Evolutionary conservation across 1,139 yeast genomes (phyloP), one percentile per base, ranked within the genome.

Genomic region (Sugiyamaella grinbergsii): DNA sequence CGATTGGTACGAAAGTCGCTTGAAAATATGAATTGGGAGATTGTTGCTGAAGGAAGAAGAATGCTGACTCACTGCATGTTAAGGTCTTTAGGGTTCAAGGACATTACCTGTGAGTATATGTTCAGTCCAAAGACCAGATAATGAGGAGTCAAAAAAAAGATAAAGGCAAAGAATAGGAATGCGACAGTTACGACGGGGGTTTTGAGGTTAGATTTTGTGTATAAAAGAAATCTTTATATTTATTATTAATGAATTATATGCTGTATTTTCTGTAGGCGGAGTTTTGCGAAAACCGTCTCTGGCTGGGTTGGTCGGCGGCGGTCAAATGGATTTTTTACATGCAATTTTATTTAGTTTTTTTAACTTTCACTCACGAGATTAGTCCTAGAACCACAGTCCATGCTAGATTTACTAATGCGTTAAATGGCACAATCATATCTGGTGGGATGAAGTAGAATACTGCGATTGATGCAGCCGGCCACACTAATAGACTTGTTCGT

Each of bases 331-430:
- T 29, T 29, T 29, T 2, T 28, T 18, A 29, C 11, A 28, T 40
- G 44, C 34, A 40, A 28, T 24, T n/a, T n/a, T 41, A 41, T 5
- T 5, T 23, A 23, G 5, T 23, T 23, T 23, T 29, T n/a, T 29
- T n/a, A 13, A 13, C 13, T 29, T 7, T 29, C 13, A 29, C 16
- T 23, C 26, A 23, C 4, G 37, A 29, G 20, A 63, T 42, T 6
- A 68, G 58, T 6, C 72, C 71, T 28, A 70, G 56, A 6, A 66
- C 55, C 26, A 69, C 56, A 23, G 68, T 67, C 73, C 73, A 70
- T 3, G 62, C 60, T 33, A 70, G 60, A 40, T 66, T 67, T 10
- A 68, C 64, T 16, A 62, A 36, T 22, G 70, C 60, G 53, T 64
- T 67, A 56, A 68, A 68, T 2, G 71, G 67, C 8, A 69, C 70